These are phyloP conservation scores for Calocybe cyanea DNA, from an alignment of 768 basidiomycete genomes.

Conservation along the genomic window DNA sequence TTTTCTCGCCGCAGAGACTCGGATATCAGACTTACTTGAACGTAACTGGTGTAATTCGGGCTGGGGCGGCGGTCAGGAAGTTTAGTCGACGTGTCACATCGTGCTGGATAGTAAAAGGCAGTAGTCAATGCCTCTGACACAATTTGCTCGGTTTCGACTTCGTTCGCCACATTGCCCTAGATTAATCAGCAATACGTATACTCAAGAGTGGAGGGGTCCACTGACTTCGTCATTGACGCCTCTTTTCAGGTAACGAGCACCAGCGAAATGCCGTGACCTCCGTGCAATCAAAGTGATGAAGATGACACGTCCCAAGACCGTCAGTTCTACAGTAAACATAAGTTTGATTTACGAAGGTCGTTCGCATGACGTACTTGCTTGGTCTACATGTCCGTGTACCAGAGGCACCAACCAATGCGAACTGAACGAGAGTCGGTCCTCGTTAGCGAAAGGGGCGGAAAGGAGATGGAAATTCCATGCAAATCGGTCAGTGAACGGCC, in stretches of 20 bases:
- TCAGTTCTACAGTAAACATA: conserved; percentile 58
- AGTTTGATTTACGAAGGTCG: background rate
- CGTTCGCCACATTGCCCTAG: conserved; percentile 98
- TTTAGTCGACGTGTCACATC: conserved; percentile 25
- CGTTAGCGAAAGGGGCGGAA: conserved; percentile 55
- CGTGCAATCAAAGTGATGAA: conserved; percentile 95
- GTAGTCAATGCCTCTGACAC: conserved; percentile 88
- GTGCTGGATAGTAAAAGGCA: conserved; percentile 75
- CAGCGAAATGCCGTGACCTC: conserved; percentile 91
- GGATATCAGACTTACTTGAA: conserved; percentile 55
- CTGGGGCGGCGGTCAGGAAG: conserved; percentile 52
- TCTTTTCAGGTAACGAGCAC: conserved; percentile 89
- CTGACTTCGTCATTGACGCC: conserved; percentile 90
- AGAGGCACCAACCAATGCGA: conserved; percentile 88
- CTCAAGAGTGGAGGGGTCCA: background rate
- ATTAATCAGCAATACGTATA: background rate
- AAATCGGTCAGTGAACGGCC: conserved; percentile 81
- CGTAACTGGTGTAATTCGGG: conserved; percentile 92
- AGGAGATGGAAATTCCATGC: conserved; percentile 96
- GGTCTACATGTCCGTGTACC: conserved; percentile 95
- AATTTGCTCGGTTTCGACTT: conserved; percentile 98
- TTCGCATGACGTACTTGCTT: conserved; percentile 74
- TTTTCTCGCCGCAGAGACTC: background rate
- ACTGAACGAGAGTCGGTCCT: conserved; percentile 36
- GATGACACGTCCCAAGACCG: conserved; percentile 83